A percentile compares a stretch with the other conserved stretches of the same genome.
These are phyloP conservation scores for Trichoderma endophyticum DNA, from an alignment of 2,329 filamentous ascomycete genomes.

Conservation along the genomic window DNA sequence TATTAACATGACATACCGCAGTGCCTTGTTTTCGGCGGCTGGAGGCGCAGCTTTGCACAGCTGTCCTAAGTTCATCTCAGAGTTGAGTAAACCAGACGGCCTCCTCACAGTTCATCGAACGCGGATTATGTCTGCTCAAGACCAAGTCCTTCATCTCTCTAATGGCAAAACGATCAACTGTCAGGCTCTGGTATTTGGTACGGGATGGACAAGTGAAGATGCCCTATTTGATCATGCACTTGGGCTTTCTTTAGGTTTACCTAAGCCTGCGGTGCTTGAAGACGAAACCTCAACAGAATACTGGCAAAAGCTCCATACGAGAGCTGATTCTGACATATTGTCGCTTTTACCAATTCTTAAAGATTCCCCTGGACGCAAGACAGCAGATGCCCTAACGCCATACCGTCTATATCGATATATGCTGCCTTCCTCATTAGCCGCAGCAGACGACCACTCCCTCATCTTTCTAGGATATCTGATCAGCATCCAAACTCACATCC, in stretches of 20 bases:
- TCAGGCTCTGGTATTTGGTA: background rate
- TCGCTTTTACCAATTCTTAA: conserved; percentile 1
- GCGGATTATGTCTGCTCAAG: background rate
- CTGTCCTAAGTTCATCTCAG: background rate
- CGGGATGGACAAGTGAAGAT: background rate
- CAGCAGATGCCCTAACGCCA: background rate
- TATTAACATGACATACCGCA: background rate
- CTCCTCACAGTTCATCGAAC: background rate
- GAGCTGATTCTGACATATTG: background rate
- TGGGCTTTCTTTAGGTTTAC: background rate
- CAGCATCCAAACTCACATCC: background rate
- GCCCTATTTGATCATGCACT: background rate
- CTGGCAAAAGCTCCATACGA: background rate
- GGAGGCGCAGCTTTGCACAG: conserved; percentile 1
- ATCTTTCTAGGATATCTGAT: background rate
- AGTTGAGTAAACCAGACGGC: background rate
- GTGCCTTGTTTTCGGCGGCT: background rate
- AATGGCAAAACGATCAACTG: background rate
- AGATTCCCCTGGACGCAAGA: background rate
- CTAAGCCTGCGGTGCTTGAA: background rate
- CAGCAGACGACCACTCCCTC: background rate
- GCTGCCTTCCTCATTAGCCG: background rate
- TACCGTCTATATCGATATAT: background rate
- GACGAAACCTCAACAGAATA: background rate
- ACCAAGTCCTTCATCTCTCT: background rate